phyloP scores from a whole-genome alignment of 371 early-diverging fungal genomes.

The Mucor piriformis region DNA sequence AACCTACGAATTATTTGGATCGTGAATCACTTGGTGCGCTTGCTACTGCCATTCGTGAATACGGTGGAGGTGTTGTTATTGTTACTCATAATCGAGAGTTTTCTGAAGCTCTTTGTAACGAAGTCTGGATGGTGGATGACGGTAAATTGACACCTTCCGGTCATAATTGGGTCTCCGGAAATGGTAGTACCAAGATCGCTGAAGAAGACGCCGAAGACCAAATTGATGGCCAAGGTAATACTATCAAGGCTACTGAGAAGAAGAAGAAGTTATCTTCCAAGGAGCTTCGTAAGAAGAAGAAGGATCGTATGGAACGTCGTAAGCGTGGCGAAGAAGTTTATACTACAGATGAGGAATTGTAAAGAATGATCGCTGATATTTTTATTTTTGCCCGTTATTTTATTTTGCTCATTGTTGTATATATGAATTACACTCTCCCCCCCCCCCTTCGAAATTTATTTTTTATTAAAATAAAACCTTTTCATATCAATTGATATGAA shows the following conservation, averaged over 20 bases:
- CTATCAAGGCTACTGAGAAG: slow-evolving; percentile 50
- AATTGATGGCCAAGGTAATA: slow-evolving; percentile 54
- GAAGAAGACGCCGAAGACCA: slow-evolving; percentile 45
- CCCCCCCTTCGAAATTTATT: background rate
- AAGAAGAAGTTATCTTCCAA: slow-evolving; percentile 52
- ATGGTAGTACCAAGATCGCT: slow-evolving; percentile 39
- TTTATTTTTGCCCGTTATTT: background rate
- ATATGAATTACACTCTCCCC: background rate
- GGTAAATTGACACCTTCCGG: slow-evolving; percentile 59
- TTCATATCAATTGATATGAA: background rate
- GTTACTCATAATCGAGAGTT: slow-evolving; percentile 79
- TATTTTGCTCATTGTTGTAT: background rate
- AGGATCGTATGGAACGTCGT: slow-evolving; percentile 56
- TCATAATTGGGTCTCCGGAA: slow-evolving; percentile 56
- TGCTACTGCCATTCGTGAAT: slow-evolving; percentile 66
- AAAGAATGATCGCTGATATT: too few species aligned
- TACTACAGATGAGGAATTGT: slow-evolving; percentile 44
- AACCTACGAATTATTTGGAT: slow-evolving; percentile 87
- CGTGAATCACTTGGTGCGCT: slow-evolving; percentile 77
- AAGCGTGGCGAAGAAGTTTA: slow-evolving; percentile 58
- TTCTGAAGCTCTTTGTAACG: slow-evolving; percentile 68
- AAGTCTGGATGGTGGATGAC: slow-evolving; percentile 75
- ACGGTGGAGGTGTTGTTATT: slow-evolving; percentile 76
- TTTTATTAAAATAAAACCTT: background rate
- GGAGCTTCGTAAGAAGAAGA: slow-evolving; percentile 58